Base-by-base conservation (phyloP, 805 yeast genomes). In the Kodamaea kaohsiungensis region DNA sequence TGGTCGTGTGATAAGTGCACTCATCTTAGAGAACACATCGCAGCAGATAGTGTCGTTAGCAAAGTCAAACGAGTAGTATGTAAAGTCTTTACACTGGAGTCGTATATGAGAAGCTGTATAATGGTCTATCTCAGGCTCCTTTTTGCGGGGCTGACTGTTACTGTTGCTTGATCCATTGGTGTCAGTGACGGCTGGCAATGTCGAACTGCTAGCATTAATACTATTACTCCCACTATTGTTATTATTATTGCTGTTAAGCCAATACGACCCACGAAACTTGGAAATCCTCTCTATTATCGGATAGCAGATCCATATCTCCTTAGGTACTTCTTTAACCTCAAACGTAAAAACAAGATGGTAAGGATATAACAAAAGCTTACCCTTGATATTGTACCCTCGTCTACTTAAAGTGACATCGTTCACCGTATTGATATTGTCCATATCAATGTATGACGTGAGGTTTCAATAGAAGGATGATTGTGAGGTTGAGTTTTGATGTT, bases 241-340 rank as follows among this genome's bases (percentile, higher is more conserved):
- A 40, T 46, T 39, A 42, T 56, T 49, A 38, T 51, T 39, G 40
- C 43, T 37, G 51, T 52, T 55, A 15, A 66, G 52, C 69, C 73
- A 62, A 59, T 85, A 73, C 52, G 87, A 68, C 58, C 92, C 85
- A 57, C 81, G 68, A 56, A 81, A 73, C 66, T 83, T 79, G 60
- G 80, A 81, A 1, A 87, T 83, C 47, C 76, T 77, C 48, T 83
- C 86, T 33, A 92, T 85, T 58, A 91, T 82, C 1, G 98, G 97
- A 68, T 91, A 93, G 55, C 96, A 88, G 30, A 91, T 80, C 99
- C 98, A 95, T 30, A 90, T 82, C 67, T 95, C 98, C 54, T 84
- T 75, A 7, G 75, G 64, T 25, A 47, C 42, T 22, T 47, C 54
- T 22, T 51, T 49, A 18, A 62, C 61, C 18, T 48, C 35, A 53